Percentiles rank a stretch among this genome's conserved stretches.
Conservation (phyloP, 768 basidiomycete species). For the Calocera cornea region DNA sequence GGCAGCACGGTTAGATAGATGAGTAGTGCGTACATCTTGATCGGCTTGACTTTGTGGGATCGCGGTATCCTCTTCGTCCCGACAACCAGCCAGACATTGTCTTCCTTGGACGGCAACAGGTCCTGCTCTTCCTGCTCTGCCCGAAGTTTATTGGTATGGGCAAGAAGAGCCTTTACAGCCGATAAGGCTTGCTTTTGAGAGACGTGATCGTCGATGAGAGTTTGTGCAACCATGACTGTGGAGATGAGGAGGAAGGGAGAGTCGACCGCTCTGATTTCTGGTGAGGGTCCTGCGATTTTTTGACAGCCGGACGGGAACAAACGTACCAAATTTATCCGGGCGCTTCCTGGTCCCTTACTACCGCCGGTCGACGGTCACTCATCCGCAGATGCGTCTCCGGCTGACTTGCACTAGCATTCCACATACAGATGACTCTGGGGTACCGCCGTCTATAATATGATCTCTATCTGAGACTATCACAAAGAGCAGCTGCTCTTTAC, state of each 20-base stretch:
- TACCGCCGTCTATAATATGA: too few relatives aligned
- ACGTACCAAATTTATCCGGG: background rate
- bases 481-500: too few relatives aligned
- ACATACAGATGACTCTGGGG: too few relatives aligned
- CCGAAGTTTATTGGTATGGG: constrained; percentile 51
- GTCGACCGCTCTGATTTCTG: background rate
- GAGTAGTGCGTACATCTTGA: constrained; percentile 53
- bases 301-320: constrained; percentile 1
- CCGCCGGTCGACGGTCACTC: too few relatives aligned
- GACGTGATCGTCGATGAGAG: constrained; percentile 49
- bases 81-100: constrained; percentile 78
- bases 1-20: background rate
- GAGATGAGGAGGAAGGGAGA: background rate
- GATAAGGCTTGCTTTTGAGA: constrained; percentile 56
- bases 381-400: background rate
- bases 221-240: background rate
- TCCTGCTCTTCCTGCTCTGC: constrained; percentile 42
- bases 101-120: constrained; percentile 66
- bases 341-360: background rate
- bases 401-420: background rate
- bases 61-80: constrained; percentile 72
- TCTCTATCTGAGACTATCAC: too few relatives aligned
- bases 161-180: constrained; percentile 66
- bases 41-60: constrained; percentile 63
- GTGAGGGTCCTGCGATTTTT: constrained; percentile 5